Evolutionary conservation across 2,329 filamentous ascomycete species (phyloP).

Genomic region (Stagonosporopsis cucurbitacearum): DNA sequence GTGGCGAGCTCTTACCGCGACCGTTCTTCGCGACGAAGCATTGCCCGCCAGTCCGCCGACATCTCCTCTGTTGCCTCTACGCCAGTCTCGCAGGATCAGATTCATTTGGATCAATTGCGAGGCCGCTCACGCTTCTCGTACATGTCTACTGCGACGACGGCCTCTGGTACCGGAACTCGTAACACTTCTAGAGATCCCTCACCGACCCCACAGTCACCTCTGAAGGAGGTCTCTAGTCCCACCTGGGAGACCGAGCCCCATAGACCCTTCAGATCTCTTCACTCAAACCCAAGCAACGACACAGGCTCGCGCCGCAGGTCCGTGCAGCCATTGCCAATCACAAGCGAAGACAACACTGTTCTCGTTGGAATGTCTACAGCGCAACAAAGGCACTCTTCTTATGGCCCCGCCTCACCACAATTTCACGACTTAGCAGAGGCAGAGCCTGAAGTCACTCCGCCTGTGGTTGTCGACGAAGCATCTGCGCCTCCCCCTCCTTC

Average conservation of each 20-base stretch:
- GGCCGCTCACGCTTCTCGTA: conserved; percentile 48
- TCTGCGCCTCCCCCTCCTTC: neutral
- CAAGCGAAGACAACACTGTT: conserved; percentile 41
- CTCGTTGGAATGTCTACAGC: conserved; percentile 23
- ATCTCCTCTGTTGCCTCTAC: conserved; percentile 46
- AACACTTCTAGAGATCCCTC: conserved; percentile 47
- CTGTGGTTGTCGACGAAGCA: neutral
- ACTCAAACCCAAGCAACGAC: conserved; percentile 45
- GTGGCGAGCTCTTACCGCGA: conserved; percentile 40
- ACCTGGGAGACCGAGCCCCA: conserved; percentile 30
- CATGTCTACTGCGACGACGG: conserved; percentile 47
- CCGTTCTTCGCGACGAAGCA: conserved; percentile 34
- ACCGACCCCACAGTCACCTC: conserved; percentile 44
- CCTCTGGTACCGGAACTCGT: conserved; percentile 40
- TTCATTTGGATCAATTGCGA: conserved; percentile 47
- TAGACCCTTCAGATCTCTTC: conserved; percentile 47
- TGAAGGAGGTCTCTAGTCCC: conserved; percentile 33
- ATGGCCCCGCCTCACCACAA: conserved; percentile 37
- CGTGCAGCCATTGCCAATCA: conserved; percentile 48
- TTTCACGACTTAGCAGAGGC: conserved; percentile 19
- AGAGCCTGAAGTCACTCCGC: neutral
- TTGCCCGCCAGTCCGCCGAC: conserved; percentile 43
- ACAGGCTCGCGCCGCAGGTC: conserved; percentile 45
- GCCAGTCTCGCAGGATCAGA: conserved; percentile 43
- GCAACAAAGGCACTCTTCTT: conserved; percentile 42